These are phyloP conservation scores for Calonectria fujianensis DNA, from an alignment of 2,329 filamentous ascomycete genomes.

Conservation along the genomic window DNA sequence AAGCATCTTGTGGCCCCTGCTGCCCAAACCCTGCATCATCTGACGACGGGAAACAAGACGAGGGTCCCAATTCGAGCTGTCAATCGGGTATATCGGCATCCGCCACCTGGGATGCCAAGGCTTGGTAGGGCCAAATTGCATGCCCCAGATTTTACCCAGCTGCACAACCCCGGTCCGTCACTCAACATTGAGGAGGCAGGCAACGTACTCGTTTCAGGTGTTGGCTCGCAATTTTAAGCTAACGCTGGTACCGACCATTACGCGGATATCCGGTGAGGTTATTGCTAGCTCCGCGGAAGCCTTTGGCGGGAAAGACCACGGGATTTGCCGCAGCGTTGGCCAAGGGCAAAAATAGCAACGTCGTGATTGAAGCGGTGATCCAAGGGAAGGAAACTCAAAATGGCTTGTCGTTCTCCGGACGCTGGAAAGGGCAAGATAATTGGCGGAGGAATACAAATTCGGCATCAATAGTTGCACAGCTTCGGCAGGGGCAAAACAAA, in stretches of 20 bases:
- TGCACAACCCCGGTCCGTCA: background rate
- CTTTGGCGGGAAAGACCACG: too few relatives aligned
- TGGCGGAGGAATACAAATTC: conserved; percentile 2
- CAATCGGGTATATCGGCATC: conserved; percentile 35
- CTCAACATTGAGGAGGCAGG: conserved; percentile 7
- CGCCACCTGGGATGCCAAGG: conserved; percentile 2
- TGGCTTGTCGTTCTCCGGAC: background rate
- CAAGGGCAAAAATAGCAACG: background rate
- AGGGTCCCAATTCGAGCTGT: conserved; percentile 12
- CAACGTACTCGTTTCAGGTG: conserved; percentile 27
- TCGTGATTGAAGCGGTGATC: background rate
- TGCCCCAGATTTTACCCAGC: conserved; percentile 3
- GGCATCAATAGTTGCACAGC: background rate
- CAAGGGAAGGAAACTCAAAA: background rate
- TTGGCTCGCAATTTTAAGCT: conserved; percentile 4
- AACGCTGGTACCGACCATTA: conserved; percentile 8
- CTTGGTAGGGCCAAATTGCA: conserved; percentile 5
- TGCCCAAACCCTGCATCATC: conserved; percentile 28
- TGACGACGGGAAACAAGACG: conserved; percentile 31
- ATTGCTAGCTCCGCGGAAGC: background rate
- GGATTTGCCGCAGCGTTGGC: background rate
- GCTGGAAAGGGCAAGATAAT: background rate
- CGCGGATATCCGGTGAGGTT: conserved; percentile 14
- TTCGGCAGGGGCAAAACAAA: too few relatives aligned
- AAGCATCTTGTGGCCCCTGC: conserved; percentile 24